Conservation (phyloP, 306 rosid species). For the Prunus kanzakura region DNA sequence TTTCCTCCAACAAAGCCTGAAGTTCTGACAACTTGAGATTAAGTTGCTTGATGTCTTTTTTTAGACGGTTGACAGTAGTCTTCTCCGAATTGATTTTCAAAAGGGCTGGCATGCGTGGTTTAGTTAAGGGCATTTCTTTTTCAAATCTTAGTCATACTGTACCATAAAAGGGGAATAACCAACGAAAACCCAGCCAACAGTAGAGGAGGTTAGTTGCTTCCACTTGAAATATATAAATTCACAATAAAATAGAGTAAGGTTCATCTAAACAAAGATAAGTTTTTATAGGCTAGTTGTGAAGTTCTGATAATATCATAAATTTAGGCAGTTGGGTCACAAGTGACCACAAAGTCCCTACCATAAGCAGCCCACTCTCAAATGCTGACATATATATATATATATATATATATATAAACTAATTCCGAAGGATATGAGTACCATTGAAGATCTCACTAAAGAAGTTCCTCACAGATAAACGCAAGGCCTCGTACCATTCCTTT, state of each 20-base stretch:
- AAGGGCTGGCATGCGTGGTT: constrained; percentile 75
- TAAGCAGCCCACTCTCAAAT: neutral
- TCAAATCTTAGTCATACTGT: constrained; percentile 7
- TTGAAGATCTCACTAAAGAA: constrained; percentile 88
- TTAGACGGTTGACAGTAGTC: constrained; percentile 61
- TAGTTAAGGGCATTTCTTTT: constrained; percentile 50
- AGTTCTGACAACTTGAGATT: constrained; percentile 75
- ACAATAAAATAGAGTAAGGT: neutral
- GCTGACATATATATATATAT: neutral
- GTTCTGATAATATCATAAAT: neutral
- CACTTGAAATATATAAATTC: neutral
- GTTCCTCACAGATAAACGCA: constrained; percentile 84
- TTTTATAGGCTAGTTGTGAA: neutral
- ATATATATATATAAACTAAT: neutral
- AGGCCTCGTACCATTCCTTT: constrained; percentile 83
- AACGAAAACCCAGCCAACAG: neutral
- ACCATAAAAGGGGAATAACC: neutral
- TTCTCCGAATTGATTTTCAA: constrained; percentile 81
- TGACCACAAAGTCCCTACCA: constrained; percentile 5
- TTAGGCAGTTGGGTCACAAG: neutral
- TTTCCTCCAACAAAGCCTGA: constrained; percentile 79
- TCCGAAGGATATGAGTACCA: constrained; percentile 87
- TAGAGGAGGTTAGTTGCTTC: neutral
- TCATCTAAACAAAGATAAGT: neutral
- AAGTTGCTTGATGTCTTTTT: constrained; percentile 67